Conservation (phyloP, 2,329 filamentous ascomycete genomes). For the Penicillium fuscoglaucum region DNA sequence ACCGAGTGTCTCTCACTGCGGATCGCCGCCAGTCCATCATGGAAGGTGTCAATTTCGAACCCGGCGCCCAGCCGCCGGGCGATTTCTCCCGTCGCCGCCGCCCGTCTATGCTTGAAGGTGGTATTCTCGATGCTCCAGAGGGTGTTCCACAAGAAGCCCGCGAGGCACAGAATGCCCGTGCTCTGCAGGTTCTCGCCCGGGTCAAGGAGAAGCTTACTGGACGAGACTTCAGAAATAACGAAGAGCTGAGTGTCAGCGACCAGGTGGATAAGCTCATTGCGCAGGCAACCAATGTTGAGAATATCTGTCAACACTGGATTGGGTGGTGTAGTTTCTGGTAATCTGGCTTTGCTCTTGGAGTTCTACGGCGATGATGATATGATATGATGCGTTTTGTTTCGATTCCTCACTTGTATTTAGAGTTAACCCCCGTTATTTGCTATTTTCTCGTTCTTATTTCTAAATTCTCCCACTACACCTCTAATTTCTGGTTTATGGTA, state of each 20-base stretch:
- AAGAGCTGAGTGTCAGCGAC: conserved; percentile 79
- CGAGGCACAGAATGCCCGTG: conserved; percentile 90
- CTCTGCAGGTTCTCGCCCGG: conserved; percentile 83
- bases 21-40: conserved; percentile 63
- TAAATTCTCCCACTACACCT: neutral
- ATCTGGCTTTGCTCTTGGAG: conserved; percentile 23
- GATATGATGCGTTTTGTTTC: conserved; percentile 25
- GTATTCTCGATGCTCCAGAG: conserved; percentile 46
- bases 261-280: conserved; percentile 95
- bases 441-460: conserved; percentile 13
- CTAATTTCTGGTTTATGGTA: conserved; percentile 4
- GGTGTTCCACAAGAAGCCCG: conserved; percentile 47
- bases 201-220: conserved; percentile 96
- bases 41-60: conserved; percentile 48
- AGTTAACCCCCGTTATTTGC: conserved; percentile 12
- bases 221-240: conserved; percentile 80
- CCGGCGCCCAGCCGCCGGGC: conserved; percentile 62
- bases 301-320: conserved; percentile 97
- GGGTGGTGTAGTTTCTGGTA: conserved; percentile 99
- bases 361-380: conserved; percentile 28
- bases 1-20: conserved; percentile 59
- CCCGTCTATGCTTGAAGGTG: conserved; percentile 66
- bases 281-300: conserved; percentile 95
- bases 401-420: conserved; percentile 20
- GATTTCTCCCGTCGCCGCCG: conserved; percentile 66